Conservation (phyloP, 805 yeast species). For the Jamesozyma spencerorum region DNA sequence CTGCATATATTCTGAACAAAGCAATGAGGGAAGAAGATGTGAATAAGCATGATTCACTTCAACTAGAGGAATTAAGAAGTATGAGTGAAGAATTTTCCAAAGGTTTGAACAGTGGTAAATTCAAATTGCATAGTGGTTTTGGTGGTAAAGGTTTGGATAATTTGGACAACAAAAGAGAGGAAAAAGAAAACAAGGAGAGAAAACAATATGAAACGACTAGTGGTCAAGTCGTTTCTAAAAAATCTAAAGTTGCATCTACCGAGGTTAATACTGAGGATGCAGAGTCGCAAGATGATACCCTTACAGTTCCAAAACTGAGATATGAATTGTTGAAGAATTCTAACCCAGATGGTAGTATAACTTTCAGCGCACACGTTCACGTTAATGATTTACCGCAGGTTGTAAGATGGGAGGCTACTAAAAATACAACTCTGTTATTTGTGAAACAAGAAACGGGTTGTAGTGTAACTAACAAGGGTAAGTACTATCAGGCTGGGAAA, state of each 20-base stretch:
- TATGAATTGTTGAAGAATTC: conserved; percentile 47
- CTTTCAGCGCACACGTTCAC: conserved; percentile 58
- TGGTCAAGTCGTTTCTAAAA: conserved; percentile 6
- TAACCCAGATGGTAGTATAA: conserved; percentile 44
- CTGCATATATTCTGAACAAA: conserved; percentile 47
- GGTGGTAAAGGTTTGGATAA: conserved; percentile 89
- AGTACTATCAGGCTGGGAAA: conserved; percentile 55
- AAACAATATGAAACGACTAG: neutral
- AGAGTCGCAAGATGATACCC: conserved; percentile 4
- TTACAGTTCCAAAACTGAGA: conserved; percentile 32
- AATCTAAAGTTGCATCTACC: conserved; percentile 7
- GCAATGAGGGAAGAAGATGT: conserved; percentile 44
- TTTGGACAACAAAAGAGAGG: conserved; percentile 43
- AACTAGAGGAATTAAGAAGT: conserved; percentile 30
- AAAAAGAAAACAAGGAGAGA: conserved; percentile 10
- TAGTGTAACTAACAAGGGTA: conserved; percentile 76
- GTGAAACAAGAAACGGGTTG: conserved; percentile 65
- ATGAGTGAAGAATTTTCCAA: conserved; percentile 49
- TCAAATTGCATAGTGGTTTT: conserved; percentile 63
- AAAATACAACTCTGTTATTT: conserved; percentile 50
- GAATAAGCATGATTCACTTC: conserved; percentile 31
- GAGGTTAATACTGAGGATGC: conserved; percentile 5
- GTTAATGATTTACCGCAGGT: conserved; percentile 81
- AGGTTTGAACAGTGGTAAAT: conserved; percentile 60
- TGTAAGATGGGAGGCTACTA: conserved; percentile 70